These are phyloP conservation scores for Tephrocybe sp. DNA, from an alignment of 768 basidiomycete genomes.

Conservation along the genomic window DNA sequence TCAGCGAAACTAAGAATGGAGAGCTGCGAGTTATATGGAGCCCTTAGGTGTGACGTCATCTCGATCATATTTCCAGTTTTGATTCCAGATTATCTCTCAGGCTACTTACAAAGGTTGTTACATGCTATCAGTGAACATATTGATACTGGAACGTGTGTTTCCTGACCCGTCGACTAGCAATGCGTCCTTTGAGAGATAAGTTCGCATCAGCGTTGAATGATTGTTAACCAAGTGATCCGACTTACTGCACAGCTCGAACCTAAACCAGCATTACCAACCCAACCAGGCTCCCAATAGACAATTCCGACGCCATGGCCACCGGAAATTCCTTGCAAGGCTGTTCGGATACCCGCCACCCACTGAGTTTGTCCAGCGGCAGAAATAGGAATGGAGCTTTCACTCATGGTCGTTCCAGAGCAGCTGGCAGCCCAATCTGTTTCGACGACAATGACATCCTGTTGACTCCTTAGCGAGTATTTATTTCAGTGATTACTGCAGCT, in stretches of 20 bases:
- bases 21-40: too few species aligned
- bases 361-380: conserved; percentile 51
- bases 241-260: conserved; percentile 43
- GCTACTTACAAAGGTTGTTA: too few species aligned
- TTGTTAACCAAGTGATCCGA: background rate
- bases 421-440: conserved; percentile 65
- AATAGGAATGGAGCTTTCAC: conserved; percentile 45
- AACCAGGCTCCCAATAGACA: conserved; percentile 70
- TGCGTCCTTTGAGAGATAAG: conserved; percentile 40
- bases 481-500: too few species aligned
- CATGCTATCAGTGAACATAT: conserved; percentile 38
- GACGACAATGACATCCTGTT: conserved; percentile 59
- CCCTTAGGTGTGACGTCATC: conserved; percentile 12
- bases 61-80: background rate
- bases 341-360: conserved; percentile 53
- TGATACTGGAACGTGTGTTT: conserved; percentile 39
- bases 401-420: conserved; percentile 46
- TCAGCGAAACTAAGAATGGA: too few species aligned
- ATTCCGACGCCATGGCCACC: conserved; percentile 49
- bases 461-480: too few species aligned
- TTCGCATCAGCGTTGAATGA: too few species aligned
- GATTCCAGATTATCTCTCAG: too few species aligned
- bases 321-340: conserved; percentile 43
- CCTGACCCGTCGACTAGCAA: conserved; percentile 50
- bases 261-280: conserved; percentile 55